Conservation (phyloP, 306 rosid genomes). For the Rosa multiflora region DNA sequence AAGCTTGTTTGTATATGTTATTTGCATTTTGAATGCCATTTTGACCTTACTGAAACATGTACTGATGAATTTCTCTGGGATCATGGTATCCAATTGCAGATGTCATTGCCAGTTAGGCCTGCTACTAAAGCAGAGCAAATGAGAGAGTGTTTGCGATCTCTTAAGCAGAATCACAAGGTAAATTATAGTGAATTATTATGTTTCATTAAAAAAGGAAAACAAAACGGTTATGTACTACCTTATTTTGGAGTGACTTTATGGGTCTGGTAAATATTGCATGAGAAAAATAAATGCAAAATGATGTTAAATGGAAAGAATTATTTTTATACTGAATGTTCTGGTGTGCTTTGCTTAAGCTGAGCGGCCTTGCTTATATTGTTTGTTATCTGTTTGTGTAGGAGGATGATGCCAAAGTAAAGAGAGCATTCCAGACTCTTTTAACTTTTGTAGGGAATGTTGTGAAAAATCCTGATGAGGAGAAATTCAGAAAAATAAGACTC, state of each 20-base stretch:
- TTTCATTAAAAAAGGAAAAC: neutral
- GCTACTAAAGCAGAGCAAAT: slow-evolving; percentile 88
- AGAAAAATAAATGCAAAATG: neutral
- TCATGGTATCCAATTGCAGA: slow-evolving; percentile 39
- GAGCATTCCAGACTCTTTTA: slow-evolving; percentile 84
- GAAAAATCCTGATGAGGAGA: slow-evolving; percentile 80
- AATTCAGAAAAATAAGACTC: slow-evolving; percentile 84
- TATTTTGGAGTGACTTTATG: neutral
- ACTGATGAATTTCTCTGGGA: slow-evolving; percentile 13
- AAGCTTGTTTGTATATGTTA: slow-evolving; percentile 20
- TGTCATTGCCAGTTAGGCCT: slow-evolving; percentile 73
- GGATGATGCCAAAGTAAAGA: slow-evolving; percentile 74
- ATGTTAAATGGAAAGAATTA: slow-evolving; percentile 5
- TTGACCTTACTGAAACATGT: neutral
- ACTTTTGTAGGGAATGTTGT: slow-evolving; percentile 83
- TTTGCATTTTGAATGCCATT: slow-evolving; percentile 2
- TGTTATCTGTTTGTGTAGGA: slow-evolving; percentile 44
- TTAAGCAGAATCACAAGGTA: slow-evolving; percentile 95
- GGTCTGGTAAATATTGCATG: neutral
- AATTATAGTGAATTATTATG: slow-evolving; percentile 19
- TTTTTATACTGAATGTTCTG: neutral
- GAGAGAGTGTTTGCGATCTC: slow-evolving; percentile 93
- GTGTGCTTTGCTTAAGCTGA: neutral
- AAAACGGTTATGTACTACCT: neutral
- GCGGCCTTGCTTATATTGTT: neutral